These are phyloP conservation scores for Lignosus rhinocerotis DNA, from an alignment of 1,284 basidiomycete species.

Conservation along the genomic window DNA sequence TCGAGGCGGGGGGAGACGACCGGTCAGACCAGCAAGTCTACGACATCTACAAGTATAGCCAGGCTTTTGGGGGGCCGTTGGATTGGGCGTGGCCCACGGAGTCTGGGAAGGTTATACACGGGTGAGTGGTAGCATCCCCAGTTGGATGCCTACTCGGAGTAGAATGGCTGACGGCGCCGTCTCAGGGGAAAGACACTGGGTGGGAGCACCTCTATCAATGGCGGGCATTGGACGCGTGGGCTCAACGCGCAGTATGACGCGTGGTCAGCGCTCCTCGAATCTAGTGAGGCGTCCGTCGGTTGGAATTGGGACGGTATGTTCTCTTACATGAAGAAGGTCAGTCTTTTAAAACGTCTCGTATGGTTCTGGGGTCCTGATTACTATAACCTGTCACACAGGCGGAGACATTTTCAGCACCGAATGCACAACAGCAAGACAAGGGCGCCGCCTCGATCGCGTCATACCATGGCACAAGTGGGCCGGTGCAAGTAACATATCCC, in stretches of 20 bases:
- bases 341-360: not conserved
- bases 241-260: conserved; percentile 59
- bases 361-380: not conserved
- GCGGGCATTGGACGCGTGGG: conserved; percentile 58
- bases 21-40: conserved; percentile 47
- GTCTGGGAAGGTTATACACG: conserved; percentile 44
- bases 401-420: conserved; percentile 57
- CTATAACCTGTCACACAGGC: conserved; percentile 33
- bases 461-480: conserved; percentile 56
- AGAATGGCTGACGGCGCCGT: not conserved
- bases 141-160: not conserved
- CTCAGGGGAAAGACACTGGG: conserved; percentile 49
- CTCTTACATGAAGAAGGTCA: conserved; percentile 47
- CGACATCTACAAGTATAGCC: conserved; percentile 49
- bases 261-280: conserved; percentile 50
- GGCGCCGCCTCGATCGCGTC: conserved; percentile 46
- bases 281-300: conserved; percentile 45
- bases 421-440: conserved; percentile 45
- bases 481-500: conserved; percentile 52
- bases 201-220: conserved; percentile 62
- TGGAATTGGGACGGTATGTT: conserved; percentile 62
- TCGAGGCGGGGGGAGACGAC: conserved; percentile 59
- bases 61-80: conserved; percentile 47
- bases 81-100: conserved; percentile 54
- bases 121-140: conserved; percentile 33